Evolutionary conservation across 441 rosid species (phyloP), one percentile per base, ranked within the genome.

Genomic region (Arabidopsis hybrid): DNA sequence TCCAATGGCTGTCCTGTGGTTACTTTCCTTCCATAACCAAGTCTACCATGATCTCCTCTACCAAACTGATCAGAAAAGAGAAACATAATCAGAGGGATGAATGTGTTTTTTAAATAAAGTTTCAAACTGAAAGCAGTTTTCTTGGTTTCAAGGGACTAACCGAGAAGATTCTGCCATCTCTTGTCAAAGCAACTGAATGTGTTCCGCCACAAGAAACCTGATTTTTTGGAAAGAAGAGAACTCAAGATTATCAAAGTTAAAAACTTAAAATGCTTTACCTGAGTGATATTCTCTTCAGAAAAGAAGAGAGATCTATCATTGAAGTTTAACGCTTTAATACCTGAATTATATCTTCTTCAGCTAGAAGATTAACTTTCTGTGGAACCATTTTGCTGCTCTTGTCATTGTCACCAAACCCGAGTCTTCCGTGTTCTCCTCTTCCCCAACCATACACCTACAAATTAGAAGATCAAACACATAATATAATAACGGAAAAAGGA

Each of bases 361-460:
- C 87, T 78, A 93, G 79, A 75, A 95, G 97, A 40, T 87, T 75
- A 69, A 95, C 97, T 81, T 79, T 91, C 69, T 95, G 98, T 16
- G 99, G 98, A 69, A 95, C 82, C 98, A 95, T 95, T 80, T 95
- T 95, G 78, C 97, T 93, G 84, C 97, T 95, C 82, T 93, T 95
- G 83, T 95, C 99, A 75, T 85, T 95, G 72, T 95, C 99, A 60
- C 99, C 98, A 42, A 95, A 89, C 62, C 99, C 99, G 35, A 95
- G 93, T 83, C 98, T 87, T 67, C 99, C 97, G 10, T 95, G 99
- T 73, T 93, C 98, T 65, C 99, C 99, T 86, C 99, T 89, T 79
- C 99, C 99, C 98, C 99, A 95, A 29, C 92, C 96, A 82, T 85
- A 93, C 52, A 95, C 98, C 99, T 95, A 79, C 31, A 1, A 56